These are phyloP conservation scores for Fagopyrum tataricum DNA, from an alignment of 148 eudicot species.

Conservation along the genomic window DNA sequence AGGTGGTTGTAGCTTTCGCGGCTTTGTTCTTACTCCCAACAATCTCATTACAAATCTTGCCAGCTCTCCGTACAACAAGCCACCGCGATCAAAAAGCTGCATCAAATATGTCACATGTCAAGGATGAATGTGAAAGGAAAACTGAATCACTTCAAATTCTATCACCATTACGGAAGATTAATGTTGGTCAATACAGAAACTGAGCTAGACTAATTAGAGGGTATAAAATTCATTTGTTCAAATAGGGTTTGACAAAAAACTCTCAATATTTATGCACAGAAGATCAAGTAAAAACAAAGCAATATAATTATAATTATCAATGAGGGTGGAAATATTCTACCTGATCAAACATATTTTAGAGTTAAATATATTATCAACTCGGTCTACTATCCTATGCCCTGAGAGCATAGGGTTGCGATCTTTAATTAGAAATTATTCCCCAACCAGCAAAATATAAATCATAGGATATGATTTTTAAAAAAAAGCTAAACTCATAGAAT, in stretches of 20 bases:
- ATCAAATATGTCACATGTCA: not conserved
- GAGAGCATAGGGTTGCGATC: too few species aligned
- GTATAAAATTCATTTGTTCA: too few species aligned
- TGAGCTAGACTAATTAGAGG: not conserved
- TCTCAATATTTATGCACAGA: not conserved
- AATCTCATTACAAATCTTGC: conserved; percentile 87
- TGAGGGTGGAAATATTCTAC: not conserved
- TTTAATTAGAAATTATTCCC: too few species aligned
- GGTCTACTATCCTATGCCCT: too few species aligned
- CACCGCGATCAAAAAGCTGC: conserved; percentile 88
- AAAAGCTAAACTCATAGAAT: not conserved
- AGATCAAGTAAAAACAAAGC: not conserved
- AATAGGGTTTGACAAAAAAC: not conserved
- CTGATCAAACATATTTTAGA: not conserved
- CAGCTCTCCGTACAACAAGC: conserved; percentile 83
- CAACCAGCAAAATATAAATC: too few species aligned
- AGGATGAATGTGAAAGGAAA: not conserved
- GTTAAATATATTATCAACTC: not conserved
- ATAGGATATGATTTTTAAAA: not conserved
- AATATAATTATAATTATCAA: not conserved
- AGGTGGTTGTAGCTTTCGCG: conserved; percentile 39
- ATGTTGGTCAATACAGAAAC: not conserved
- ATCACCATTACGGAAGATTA: not conserved
- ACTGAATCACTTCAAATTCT: not conserved
- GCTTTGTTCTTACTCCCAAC: conserved; percentile 57